These are phyloP conservation scores for Thinopyrum obtusiflorum DNA, from an alignment of 202 grass and related monocot species.

Conservation along the genomic window DNA sequence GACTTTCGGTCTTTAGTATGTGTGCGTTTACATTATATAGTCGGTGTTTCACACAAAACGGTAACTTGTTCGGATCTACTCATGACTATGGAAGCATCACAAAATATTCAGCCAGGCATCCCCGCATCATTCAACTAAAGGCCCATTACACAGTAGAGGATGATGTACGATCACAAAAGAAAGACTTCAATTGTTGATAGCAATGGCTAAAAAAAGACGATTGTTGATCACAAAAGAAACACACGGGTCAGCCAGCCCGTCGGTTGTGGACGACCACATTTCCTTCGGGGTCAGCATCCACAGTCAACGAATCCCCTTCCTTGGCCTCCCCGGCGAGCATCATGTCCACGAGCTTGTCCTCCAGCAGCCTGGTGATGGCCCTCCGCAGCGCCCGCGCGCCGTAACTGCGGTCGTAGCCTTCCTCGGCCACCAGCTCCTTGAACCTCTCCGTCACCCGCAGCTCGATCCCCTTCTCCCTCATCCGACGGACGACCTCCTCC, in stretches of 20 bases:
- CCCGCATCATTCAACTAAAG: too few species aligned
- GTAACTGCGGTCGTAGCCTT: constrained; percentile 56
- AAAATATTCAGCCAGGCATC: too few species aligned
- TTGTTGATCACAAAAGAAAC: too few species aligned
- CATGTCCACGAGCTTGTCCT: constrained; percentile 54
- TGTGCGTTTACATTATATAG: too few species aligned
- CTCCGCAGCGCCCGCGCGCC: constrained; percentile 47
- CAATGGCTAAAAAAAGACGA: too few species aligned
- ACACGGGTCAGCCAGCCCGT: not conserved
- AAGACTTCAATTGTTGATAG: too few species aligned
- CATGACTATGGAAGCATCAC: too few species aligned
- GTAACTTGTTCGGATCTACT: too few species aligned
- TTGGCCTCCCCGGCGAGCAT: constrained; percentile 45
- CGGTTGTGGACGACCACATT: constrained; percentile 29
- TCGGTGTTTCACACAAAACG: too few species aligned
- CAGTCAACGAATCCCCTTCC: constrained; percentile 36
- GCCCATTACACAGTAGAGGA: too few species aligned
- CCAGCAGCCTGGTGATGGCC: constrained; percentile 51
- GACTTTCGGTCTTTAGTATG: too few species aligned
- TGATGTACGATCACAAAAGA: too few species aligned
- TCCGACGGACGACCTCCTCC: constrained; percentile 17
- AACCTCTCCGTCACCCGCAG: constrained; percentile 53
- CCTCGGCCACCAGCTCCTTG: constrained; percentile 46
- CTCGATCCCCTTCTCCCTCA: constrained; percentile 39
- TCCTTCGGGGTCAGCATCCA: constrained; percentile 36